Evolutionary conservation across 441 rosid genomes (phyloP).

Genomic region (Euphorbia celastroides): DNA sequence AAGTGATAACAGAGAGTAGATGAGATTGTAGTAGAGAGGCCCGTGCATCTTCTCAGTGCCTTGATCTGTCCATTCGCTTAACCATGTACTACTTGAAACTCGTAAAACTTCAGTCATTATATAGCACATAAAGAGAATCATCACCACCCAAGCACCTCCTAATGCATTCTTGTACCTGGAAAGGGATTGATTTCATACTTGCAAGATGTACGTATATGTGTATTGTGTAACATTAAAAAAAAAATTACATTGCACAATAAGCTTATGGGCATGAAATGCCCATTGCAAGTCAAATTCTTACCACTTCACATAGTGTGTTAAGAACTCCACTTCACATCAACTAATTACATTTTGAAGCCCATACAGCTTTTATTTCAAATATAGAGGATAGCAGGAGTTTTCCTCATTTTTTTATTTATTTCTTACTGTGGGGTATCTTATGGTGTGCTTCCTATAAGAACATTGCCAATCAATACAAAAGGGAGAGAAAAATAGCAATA

Average conservation of each 20-base stretch:
- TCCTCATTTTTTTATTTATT: neutral
- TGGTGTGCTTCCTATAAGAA: neutral
- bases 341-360: neutral
- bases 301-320: neutral
- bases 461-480: neutral
- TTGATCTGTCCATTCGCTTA: slow-evolving; percentile 96
- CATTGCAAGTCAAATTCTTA: neutral
- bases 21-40: slow-evolving; percentile 64
- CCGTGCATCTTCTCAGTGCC: slow-evolving; percentile 48
- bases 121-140: slow-evolving; percentile 74
- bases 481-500: neutral
- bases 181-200: slow-evolving; percentile 15
- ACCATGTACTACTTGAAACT: slow-evolving; percentile 95
- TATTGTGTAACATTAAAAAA: neutral
- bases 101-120: slow-evolving; percentile 71
- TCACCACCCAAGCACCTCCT: slow-evolving; percentile 96
- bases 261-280: neutral
- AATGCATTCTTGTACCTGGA: slow-evolving; percentile 90
- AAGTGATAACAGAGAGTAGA: slow-evolving; percentile 77
- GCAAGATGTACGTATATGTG: neutral
- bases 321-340: neutral
- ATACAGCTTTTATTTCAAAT: neutral
- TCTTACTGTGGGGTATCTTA: neutral
- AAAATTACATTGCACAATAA: neutral
- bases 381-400: neutral